These are phyloP conservation scores for Hamigera avellanea DNA, from an alignment of 495 filamentous ascomycete species.

Conservation along the genomic window DNA sequence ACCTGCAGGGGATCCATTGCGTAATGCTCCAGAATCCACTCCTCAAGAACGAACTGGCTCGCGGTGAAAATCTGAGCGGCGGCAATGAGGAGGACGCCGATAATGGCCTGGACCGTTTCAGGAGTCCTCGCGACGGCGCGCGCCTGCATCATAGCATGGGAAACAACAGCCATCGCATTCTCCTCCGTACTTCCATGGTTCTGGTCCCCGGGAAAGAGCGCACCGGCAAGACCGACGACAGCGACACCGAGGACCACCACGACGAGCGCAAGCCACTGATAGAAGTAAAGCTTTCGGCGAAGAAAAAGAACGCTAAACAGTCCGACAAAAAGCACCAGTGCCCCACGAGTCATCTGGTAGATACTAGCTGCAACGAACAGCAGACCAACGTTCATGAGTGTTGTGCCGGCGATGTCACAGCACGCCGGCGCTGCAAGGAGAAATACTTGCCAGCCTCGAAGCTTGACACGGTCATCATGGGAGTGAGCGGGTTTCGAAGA, in stretches of 20 bases:
- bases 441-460: constrained; percentile 61
- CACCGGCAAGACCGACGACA: constrained; percentile 80
- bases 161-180: constrained; percentile 13
- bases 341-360: constrained; percentile 97
- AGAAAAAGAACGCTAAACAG: constrained; percentile 90
- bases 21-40: constrained; percentile 86
- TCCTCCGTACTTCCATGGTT: constrained; percentile 28
- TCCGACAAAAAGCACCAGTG: constrained; percentile 88
- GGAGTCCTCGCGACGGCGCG: constrained; percentile 29
- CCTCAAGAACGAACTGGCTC: constrained; percentile 90
- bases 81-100: constrained; percentile 83
- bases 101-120: constrained; percentile 57
- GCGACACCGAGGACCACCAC: constrained; percentile 83
- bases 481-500: constrained; percentile 42
- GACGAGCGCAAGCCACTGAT: constrained; percentile 82
- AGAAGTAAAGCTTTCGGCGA: constrained; percentile 58
- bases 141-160: constrained; percentile 13
- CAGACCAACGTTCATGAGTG: constrained; percentile 91
- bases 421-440: constrained; percentile 77
- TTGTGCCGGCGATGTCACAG: constrained; percentile 91
- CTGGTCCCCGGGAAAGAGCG: constrained; percentile 56
- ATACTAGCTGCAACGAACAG: constrained; percentile 90
- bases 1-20: constrained; percentile 79
- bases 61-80: constrained; percentile 94
- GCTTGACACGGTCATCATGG: constrained; percentile 36